These are phyloP conservation scores for Suillus spraguei DNA, from an alignment of 768 basidiomycete species.

Conservation along the genomic window DNA sequence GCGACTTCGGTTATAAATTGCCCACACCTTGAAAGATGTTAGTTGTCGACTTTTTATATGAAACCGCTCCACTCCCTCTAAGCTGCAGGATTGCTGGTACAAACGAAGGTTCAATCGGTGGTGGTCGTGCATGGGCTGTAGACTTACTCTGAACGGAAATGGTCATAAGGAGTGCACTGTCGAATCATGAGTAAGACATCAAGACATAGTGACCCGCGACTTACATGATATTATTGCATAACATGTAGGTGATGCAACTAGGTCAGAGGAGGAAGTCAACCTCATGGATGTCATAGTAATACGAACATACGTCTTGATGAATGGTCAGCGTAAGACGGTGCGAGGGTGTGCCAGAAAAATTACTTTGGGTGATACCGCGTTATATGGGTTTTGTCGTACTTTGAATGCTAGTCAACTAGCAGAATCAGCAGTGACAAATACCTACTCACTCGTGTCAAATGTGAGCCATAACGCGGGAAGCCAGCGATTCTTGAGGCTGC, in stretches of 20 bases:
- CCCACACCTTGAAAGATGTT: slow-evolving; percentile 16
- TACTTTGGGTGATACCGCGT: slow-evolving; percentile 9
- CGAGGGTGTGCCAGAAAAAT: background rate
- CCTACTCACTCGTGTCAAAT: slow-evolving; percentile 10
- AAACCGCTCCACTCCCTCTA: slow-evolving; percentile 4
- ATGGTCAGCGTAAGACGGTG: background rate
- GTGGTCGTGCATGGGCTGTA: background rate
- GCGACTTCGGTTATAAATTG: slow-evolving; percentile 13
- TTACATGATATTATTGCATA: slow-evolving; percentile 14
- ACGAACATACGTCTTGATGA: slow-evolving; percentile 2
- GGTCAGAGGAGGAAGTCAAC: background rate
- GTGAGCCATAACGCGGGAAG: slow-evolving; percentile 12
- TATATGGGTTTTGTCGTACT: slow-evolving; percentile 7
- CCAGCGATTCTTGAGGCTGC: slow-evolving; percentile 13
- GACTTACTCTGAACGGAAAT: slow-evolving; percentile 16
- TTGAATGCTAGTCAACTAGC: background rate
- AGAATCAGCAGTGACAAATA: background rate
- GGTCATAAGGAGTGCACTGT: slow-evolving; percentile 17
- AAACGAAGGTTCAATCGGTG: background rate
- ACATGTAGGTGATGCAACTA: slow-evolving; percentile 14
- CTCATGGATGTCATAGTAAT: background rate
- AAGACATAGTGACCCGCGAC: background rate
- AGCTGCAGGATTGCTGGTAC: slow-evolving; percentile 12
- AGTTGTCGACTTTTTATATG: background rate
- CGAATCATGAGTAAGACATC: background rate